Evolutionary conservation across 2,329 filamentous ascomycete species (phyloP), one percentile per base, ranked within the genome.

Genomic region (Colletotrichum sp.): DNA sequence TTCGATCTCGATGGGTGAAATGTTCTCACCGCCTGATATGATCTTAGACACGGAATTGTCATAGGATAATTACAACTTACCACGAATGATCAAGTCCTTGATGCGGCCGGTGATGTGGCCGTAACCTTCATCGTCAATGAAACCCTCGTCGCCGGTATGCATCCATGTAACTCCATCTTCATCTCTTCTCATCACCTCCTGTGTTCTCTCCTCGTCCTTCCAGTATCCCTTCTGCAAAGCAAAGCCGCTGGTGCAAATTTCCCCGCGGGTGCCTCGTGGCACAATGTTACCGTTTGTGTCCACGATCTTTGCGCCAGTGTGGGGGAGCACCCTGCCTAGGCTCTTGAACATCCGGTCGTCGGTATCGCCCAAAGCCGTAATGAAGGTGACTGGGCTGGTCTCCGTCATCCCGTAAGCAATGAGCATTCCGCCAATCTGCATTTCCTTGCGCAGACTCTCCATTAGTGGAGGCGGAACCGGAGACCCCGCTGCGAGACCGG

Each of bases 171-270:
- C n/a, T 4, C 43, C 43, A 48, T 48, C 12, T 4, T 48, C 43
- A 48, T 48, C 43, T 48, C 0, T 4, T 21, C n/a, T 48, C 43
- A 48, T 48, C n/a, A 48, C 43, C 43, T 48, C 43, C 6, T 66
- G 64, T 2, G 82, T 84, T 70, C 81, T 80, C 16, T 74, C 77
- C 2, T 76, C 66, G 77, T 94, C 92, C 7, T 84, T 87, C 91
- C 91, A 95, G 81, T 95, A 95, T 36, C 90, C 91, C 79, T 92
- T 93, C 90, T 82, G 79, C 2, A 84, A 73, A 9, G 74, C 85
- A 79, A 94, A 95, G 0, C 93, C 93, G 4, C 88, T 89, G 0
- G 94, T 92, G 3, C 90, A 92, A 5, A 94, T 83, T 80, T 95
- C 93, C 3, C 93, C 93, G 30, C 89, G 87, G 67, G 89, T 83